Base-by-base conservation (phyloP, 768 basidiomycete species). In the Amanita rimosa region DNA sequence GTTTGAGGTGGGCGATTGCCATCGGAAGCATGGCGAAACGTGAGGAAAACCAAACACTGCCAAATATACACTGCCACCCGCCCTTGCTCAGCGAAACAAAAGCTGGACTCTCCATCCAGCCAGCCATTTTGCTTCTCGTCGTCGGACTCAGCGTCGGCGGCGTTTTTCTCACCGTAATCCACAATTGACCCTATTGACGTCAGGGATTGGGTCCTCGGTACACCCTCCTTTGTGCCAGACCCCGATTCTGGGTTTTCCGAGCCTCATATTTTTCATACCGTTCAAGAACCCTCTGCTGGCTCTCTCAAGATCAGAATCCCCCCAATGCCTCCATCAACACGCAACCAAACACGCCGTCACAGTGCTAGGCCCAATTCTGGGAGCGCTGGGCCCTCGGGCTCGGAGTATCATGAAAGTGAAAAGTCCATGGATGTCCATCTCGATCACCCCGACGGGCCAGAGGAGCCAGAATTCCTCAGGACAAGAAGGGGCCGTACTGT, bases 391-490 rank as follows among this genome's bases (percentile, higher is more conserved):
- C 62, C 65, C 16, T 74, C 72, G 42, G 73, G 72, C 16, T 75
- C 74, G 3, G 73, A 74, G 57, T 77, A 76, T 56, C 66, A 70
- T 49, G 69, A 64, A 49, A 73, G 72, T 48, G 74, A 74, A 44
- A 69, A 68, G 54, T 72, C 70, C 3, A 61, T 67, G 47, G 62
- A 67, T 38, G 56, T 57, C 46, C 62, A 60, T 7, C 53, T 53
- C 16, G 61, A 60, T 42, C 57, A 55, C n/a, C 57, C 57, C 13
- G 54, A 59, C 21, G 57, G 57, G 14, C 53, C 48, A 17, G 63
- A 64, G 9, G 67, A 71, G 29, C 56, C 60, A 31, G 46, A 61
- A 8, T 58, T 60, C 44, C 55, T 53, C 2, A 60, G 52, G 3
- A 61, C 71, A 0, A 54, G 33, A 17, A 59, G 72, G 26, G 77